phyloP scores from a whole-genome alignment of 2,329 filamentous ascomycete species.

The Aspergillus phoenicis region DNA sequence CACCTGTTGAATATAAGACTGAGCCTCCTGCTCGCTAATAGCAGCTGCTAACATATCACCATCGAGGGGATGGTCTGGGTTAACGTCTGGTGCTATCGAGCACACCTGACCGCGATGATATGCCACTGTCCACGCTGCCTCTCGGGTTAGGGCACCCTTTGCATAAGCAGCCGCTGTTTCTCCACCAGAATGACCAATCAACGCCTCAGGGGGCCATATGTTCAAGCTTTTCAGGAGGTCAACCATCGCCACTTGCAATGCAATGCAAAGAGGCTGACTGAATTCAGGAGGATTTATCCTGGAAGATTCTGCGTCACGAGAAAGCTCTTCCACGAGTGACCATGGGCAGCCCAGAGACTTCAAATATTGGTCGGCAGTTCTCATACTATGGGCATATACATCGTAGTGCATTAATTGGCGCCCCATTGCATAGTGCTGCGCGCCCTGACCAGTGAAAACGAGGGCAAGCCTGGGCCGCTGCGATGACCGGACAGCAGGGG shows the following conservation, averaged over 20 bases:
- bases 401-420: neutral
- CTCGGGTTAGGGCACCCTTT: neutral
- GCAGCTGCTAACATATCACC: neutral
- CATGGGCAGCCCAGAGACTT: neutral
- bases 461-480: slow-evolving; percentile 29
- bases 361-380: neutral
- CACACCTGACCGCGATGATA: neutral
- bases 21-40: slow-evolving; percentile 1
- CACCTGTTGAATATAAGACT: too few species aligned
- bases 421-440: slow-evolving; percentile 42
- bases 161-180: slow-evolving; percentile 51
- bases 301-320: slow-evolving; percentile 1
- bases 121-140: slow-evolving; percentile 15
- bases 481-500: slow-evolving; percentile 4
- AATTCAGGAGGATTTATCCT: slow-evolving; percentile 30
- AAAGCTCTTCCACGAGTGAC: slow-evolving; percentile 26
- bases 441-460: slow-evolving; percentile 45
- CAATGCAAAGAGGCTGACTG: slow-evolving; percentile 33
- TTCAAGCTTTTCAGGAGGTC: slow-evolving; percentile 30
- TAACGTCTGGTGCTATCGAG: neutral
- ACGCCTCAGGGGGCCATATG: slow-evolving; percentile 26
- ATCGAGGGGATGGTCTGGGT: too few species aligned
- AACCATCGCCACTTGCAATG: slow-evolving; percentile 35
- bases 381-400: neutral
- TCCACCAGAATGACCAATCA: slow-evolving; percentile 36